Conservation (phyloP, 2,329 filamentous ascomycete genomes). For the Biscogniauxia marginata region DNA sequence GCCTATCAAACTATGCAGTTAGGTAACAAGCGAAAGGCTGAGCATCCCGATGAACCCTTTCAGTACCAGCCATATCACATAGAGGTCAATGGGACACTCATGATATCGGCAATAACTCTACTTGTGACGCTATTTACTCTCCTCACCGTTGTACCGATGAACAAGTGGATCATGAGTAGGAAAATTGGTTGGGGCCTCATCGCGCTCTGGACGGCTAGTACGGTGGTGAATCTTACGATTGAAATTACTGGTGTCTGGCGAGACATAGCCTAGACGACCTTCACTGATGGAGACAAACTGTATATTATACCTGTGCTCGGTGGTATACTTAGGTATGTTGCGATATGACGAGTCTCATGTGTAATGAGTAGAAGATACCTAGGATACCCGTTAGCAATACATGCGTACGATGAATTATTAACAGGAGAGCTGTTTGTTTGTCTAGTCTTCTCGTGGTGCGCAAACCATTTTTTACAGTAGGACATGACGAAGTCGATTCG, state of each 20-base stretch:
- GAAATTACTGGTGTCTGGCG: conserved; percentile 64
- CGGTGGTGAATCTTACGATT: conserved; percentile 74
- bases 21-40: conserved; percentile 62
- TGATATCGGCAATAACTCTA: conserved; percentile 82
- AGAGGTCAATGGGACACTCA: conserved; percentile 77
- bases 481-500: neutral
- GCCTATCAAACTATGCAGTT: conserved; percentile 79
- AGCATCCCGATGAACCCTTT: conserved; percentile 64
- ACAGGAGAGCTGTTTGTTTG: neutral
- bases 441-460: neutral
- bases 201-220: conserved; percentile 76
- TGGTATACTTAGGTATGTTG: neutral
- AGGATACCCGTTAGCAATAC: conserved; percentile 4
- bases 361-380: conserved; percentile 3
- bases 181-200: conserved; percentile 82
- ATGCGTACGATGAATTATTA: neutral
- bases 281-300: conserved; percentile 7
- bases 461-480: neutral
- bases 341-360: conserved; percentile 7
- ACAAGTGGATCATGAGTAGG: conserved; percentile 80
- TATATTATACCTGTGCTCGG: conserved; percentile 12
- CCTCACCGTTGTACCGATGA: conserved; percentile 77
- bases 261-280: conserved; percentile 31
- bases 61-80: conserved; percentile 78
- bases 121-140: conserved; percentile 76